phyloP scores from a whole-genome alignment of 768 basidiomycete genomes.

The Hygrophorus russula region DNA sequence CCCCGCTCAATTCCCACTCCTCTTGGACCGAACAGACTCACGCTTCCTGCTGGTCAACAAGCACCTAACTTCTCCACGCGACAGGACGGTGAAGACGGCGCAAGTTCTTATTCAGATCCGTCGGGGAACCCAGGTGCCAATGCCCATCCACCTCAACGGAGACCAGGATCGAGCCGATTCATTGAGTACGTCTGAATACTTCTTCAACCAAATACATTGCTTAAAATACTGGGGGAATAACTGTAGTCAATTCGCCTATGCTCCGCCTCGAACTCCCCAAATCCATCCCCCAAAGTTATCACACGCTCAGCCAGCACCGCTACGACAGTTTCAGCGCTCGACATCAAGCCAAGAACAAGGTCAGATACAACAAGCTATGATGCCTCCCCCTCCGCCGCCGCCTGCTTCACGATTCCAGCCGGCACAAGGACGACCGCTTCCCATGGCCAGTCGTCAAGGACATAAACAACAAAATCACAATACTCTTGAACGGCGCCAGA shows the following conservation, averaged over 20 bases:
- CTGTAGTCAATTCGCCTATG: slow-evolving; percentile 59
- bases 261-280: slow-evolving; percentile 33
- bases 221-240: background rate
- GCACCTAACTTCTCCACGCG: slow-evolving; percentile 29
- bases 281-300: slow-evolving; percentile 22
- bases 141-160: slow-evolving; percentile 14
- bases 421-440: slow-evolving; percentile 6
- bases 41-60: slow-evolving; percentile 51
- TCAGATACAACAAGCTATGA: background rate
- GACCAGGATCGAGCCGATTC: slow-evolving; percentile 41
- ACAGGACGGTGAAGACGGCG: slow-evolving; percentile 9
- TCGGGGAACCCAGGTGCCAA: slow-evolving; percentile 14
- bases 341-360: slow-evolving; percentile 1
- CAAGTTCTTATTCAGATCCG: slow-evolving; percentile 15
- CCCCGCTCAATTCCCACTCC: slow-evolving; percentile 48
- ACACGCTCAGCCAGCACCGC: slow-evolving; percentile 27
- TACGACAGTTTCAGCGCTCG: slow-evolving; percentile 23
- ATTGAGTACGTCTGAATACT: slow-evolving; percentile 26
- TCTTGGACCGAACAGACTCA: slow-evolving; percentile 52
- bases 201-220: slow-evolving; percentile 14
- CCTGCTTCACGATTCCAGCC: slow-evolving; percentile 17
- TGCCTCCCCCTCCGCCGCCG: slow-evolving; percentile 13
- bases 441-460: slow-evolving; percentile 10
- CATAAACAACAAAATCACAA: slow-evolving; percentile 3
- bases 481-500: slow-evolving; percentile 14